Evolutionary conservation across 345 rosid species (phyloP).

Genomic region (Schrenkiella parvula): DNA sequence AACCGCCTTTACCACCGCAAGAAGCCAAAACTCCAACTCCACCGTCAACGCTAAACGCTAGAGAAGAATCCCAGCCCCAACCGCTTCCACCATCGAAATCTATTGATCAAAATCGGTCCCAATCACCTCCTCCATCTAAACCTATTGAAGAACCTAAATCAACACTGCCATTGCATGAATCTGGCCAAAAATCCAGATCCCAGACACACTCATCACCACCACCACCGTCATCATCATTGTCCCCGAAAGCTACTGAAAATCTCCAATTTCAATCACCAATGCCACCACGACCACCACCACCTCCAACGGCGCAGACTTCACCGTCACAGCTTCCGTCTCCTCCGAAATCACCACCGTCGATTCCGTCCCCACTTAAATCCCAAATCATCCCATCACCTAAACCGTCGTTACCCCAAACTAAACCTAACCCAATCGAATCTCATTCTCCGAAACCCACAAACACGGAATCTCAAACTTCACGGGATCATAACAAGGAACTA

Average conservation of each 20-base stretch:
- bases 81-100: not conserved
- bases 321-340: not conserved
- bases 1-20: not conserved
- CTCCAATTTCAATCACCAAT: not conserved
- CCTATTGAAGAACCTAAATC: not conserved
- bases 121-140: not conserved
- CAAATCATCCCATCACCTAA: not conserved
- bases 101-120: not conserved
- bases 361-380: not conserved
- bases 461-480: not conserved
- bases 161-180: not conserved
- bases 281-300: not conserved
- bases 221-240: not conserved
- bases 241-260: not conserved
- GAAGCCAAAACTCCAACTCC: not conserved
- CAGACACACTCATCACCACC: conserved; percentile 1
- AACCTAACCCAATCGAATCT: not conserved
- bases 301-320: not conserved
- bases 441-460: not conserved
- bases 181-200: not conserved
- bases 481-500: not conserved
- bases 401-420: not conserved
- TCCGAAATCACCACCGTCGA: not conserved
- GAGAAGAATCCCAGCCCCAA: not conserved
- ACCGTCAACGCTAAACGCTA: not conserved